Evolutionary conservation across 441 rosid species (phyloP).

Genomic region (Euphorbia celastroides): DNA sequence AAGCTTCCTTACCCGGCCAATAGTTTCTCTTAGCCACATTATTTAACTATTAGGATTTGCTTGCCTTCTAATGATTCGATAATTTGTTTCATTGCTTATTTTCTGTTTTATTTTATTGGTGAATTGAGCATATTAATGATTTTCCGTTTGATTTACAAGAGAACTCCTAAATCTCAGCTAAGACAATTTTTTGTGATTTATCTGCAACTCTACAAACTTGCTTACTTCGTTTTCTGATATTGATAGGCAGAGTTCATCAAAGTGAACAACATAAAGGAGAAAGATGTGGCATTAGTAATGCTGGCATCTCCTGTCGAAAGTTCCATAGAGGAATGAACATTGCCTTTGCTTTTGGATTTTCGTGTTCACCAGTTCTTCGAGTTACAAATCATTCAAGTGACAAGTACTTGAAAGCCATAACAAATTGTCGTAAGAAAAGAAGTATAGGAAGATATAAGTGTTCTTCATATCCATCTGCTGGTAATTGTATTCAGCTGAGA

Average conservation of each 20-base stretch:
- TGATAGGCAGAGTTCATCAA: slow-evolving; percentile 41
- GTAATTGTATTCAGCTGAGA: slow-evolving; percentile 28
- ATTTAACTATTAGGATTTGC: not conserved
- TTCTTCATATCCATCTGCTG: slow-evolving; percentile 22
- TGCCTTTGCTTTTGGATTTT: slow-evolving; percentile 29
- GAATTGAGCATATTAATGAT: not conserved
- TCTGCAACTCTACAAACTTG: not conserved
- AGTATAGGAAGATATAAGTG: slow-evolving; percentile 28
- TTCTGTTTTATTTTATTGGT: not conserved
- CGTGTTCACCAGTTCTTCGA: slow-evolving; percentile 19
- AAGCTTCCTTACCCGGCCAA: not conserved
- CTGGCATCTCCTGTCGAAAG: slow-evolving; percentile 25
- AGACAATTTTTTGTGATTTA: not conserved
- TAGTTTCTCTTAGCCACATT: not conserved
- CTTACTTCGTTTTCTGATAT: slow-evolving; percentile 13
- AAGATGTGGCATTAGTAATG: slow-evolving; percentile 20
- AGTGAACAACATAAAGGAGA: slow-evolving; percentile 28
- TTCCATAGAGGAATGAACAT: slow-evolving; percentile 20
- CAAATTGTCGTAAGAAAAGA: slow-evolving; percentile 26
- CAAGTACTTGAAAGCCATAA: slow-evolving; percentile 18
- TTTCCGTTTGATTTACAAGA: not conserved
- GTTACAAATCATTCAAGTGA: slow-evolving; percentile 24
- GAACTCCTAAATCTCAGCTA: not conserved
- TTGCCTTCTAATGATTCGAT: not conserved
- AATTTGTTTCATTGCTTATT: not conserved